Percentiles rank a stretch among this genome's conserved stretches.
Evolutionary conservation across 2,329 filamentous ascomycete species (phyloP).

Genomic region (Talaromyces sp.): DNA sequence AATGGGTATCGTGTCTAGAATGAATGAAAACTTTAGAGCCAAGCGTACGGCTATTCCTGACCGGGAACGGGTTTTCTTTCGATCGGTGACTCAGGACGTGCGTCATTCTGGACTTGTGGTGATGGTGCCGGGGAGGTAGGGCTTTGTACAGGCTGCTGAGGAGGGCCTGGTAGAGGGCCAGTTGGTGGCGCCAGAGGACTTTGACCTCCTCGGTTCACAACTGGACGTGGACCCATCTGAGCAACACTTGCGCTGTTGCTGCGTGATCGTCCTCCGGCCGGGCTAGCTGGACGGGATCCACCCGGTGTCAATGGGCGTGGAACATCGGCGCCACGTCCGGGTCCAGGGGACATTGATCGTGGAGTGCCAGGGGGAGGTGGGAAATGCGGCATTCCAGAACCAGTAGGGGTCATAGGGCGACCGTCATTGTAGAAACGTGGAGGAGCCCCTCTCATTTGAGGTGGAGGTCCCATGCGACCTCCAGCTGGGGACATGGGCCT

Average conservation of each 20-base stretch:
- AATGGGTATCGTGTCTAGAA: conserved; percentile 11
- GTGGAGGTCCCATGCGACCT: conserved; percentile 22
- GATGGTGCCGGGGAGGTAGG: conserved; percentile 41
- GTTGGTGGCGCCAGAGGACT: conserved; percentile 28
- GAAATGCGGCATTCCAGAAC: conserved; percentile 24
- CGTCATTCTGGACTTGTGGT: conserved; percentile 31
- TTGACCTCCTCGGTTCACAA: conserved; percentile 17
- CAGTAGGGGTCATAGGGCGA: conserved; percentile 31
- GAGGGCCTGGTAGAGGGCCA: conserved; percentile 15
- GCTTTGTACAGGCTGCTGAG: conserved; percentile 16
- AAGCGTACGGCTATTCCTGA: conserved; percentile 34
- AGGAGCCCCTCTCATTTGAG: conserved; percentile 14
- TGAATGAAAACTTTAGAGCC: not conserved
- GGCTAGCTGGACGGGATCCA: conserved; percentile 40
- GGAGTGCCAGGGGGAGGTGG: conserved; percentile 28
- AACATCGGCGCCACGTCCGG: conserved; percentile 6
- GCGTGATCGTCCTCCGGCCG: conserved; percentile 26
- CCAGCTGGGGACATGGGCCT: conserved; percentile 45
- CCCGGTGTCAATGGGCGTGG: conserved; percentile 23
- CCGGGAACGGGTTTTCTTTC: conserved; percentile 57
- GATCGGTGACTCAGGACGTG: conserved; percentile 43
- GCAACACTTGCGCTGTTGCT: conserved; percentile 45
- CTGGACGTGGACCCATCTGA: conserved; percentile 24
- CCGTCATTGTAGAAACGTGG: conserved; percentile 25
- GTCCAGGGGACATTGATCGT: conserved; percentile 31